These are phyloP conservation scores for Stellera chamaejasme DNA, from an alignment of 345 rosid genomes.

Conservation along the genomic window DNA sequence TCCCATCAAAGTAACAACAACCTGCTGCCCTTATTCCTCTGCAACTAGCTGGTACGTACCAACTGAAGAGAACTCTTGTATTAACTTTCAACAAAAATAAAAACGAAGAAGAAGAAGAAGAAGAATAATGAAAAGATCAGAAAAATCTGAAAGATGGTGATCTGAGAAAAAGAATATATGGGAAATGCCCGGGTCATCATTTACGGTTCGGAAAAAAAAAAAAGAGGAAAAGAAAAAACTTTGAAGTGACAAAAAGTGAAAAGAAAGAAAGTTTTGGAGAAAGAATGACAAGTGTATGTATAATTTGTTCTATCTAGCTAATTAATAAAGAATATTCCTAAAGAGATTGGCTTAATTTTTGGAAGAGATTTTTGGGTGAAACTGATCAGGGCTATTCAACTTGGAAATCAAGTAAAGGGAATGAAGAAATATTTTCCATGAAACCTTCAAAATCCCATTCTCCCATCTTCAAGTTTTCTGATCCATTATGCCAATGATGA, in stretches of 20 bases:
- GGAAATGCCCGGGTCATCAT: too few species aligned
- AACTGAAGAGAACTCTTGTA: too few species aligned
- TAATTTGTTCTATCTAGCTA: background rate
- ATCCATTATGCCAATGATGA: constrained; percentile 24
- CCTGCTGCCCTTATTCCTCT: constrained; percentile 10
- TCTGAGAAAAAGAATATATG: background rate
- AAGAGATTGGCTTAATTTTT: background rate
- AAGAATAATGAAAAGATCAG: background rate
- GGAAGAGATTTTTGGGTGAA: constrained; percentile 5
- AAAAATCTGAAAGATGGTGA: too few species aligned
- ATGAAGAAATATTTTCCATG: constrained; percentile 57
- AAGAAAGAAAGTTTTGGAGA: too few species aligned
- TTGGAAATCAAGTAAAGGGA: constrained; percentile 84
- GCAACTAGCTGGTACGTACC: background rate
- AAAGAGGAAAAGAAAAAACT: too few species aligned
- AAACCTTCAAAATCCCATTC: constrained; percentile 92
- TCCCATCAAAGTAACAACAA: too few species aligned
- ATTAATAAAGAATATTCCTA: constrained; percentile 9
- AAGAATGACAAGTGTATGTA: too few species aligned
- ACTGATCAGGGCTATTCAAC: constrained; percentile 44
- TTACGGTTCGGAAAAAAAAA: too few species aligned
- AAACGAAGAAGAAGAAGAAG: background rate
- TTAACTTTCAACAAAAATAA: background rate
- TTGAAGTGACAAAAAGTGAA: too few species aligned
- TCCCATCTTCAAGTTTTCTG: constrained; percentile 66